Evolutionary conservation across 768 basidiomycete species (phyloP), one percentile per base, ranked within the genome.

Genomic region (Leccinum boreale): DNA sequence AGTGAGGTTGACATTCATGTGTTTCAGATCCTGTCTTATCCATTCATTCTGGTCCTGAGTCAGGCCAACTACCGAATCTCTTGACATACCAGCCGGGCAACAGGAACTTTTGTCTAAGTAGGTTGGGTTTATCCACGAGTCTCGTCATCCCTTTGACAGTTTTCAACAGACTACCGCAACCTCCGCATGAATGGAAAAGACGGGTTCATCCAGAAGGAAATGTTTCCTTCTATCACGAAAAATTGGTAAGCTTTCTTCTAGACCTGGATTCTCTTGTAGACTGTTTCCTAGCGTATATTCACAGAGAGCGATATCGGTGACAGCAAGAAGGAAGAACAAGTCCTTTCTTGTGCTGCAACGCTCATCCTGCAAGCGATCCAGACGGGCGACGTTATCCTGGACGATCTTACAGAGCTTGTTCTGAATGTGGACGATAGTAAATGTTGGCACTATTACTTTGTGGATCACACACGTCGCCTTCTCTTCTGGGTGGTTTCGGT

Each of bases 401-500:
- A 64, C 9, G 53, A 62, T 1, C 45, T 58, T 39, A 58, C 56
- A 14, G 59, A 64, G 28, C 36, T 63, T 3, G 62, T 61, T 4
- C 6, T 61, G 3, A 62, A 62, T 14, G 49, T 65, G 35, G 54
- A 58, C 9, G 28, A 44, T 10, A 3, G 2, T 10, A 14, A 8
- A 3, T 1, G 3, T 19, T 66, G 64, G 47, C 14, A 23, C 21
- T 66, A 64, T 53, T 56, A 64, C 46, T 64, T 64, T 26, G 63
- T 59, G 9, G 64, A 64, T 48, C 64, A 64, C 45, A 45, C 15
- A 3, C 12, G 61, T 21, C 59, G 46, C 24, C 64, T 64, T 50
- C 56, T 65, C n/a, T 65, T 66, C 23, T 64, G 63, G 64, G 17
- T 64, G 6, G 48, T 62, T 3, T 5, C 24, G 3, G 29, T 65